These are phyloP conservation scores for Blastobotrys serpentis DNA, from an alignment of 1,139 yeast genomes.

Conservation along the genomic window DNA sequence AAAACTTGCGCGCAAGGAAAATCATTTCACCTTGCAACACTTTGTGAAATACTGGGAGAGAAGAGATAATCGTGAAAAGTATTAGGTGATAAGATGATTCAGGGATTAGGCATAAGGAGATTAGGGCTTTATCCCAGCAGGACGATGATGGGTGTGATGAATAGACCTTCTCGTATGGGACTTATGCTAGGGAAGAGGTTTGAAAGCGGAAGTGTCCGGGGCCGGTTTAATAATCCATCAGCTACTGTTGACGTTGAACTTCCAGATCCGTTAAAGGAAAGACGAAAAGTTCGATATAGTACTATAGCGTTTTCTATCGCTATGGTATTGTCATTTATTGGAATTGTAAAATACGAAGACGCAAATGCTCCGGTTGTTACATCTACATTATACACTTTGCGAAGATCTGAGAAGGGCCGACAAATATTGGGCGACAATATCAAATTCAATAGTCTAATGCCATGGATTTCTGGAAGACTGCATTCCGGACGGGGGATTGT, in stretches of 20 bases:
- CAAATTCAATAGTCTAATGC: slow-evolving; percentile 65
- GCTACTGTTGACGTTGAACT: slow-evolving; percentile 40
- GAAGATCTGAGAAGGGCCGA: slow-evolving; percentile 72
- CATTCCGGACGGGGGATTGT: slow-evolving; percentile 82
- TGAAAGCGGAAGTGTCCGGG: not conserved
- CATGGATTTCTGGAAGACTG: slow-evolving; percentile 86
- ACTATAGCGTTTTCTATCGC: slow-evolving; percentile 62
- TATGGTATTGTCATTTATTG: slow-evolving; percentile 62
- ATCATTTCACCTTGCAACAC: too few relatives aligned
- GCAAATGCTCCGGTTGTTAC: slow-evolving; percentile 82
- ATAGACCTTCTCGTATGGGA: not conserved
- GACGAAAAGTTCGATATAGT: slow-evolving; percentile 50
- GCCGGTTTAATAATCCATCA: slow-evolving; percentile 17
- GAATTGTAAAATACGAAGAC: slow-evolving; percentile 89
- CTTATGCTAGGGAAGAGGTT: not conserved
- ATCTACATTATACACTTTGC: slow-evolving; percentile 80
- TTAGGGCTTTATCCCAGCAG: not conserved
- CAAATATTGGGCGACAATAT: slow-evolving; percentile 71
- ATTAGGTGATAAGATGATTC: not conserved
- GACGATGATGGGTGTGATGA: not conserved
- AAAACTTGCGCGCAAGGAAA: too few relatives aligned
- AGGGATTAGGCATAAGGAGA: not conserved
- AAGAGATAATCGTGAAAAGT: too few relatives aligned
- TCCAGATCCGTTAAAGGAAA: slow-evolving; percentile 63
- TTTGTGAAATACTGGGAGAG: too few relatives aligned